Conservation (phyloP, 192 early-diverging fungal genomes). For the Coemansia sp. region DNA sequence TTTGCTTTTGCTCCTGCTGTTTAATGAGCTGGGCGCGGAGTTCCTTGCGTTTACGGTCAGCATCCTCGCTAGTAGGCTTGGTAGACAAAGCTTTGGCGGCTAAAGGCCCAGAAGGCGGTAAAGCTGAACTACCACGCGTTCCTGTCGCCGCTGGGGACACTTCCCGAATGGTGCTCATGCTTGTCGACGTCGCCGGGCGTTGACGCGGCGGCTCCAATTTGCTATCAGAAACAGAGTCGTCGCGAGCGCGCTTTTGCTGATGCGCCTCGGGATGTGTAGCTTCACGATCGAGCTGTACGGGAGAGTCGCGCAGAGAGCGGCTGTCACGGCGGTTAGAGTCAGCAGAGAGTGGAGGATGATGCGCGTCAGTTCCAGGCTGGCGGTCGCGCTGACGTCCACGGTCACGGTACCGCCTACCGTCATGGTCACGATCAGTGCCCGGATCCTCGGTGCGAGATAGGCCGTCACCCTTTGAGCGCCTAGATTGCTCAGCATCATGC, state of each 20-base stretch:
- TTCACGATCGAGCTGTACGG: slow-evolving; percentile 16
- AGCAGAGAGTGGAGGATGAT: background rate
- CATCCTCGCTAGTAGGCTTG: slow-evolving; percentile 33
- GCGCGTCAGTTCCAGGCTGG: slow-evolving; percentile 12
- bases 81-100: slow-evolving; percentile 9
- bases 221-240: slow-evolving; percentile 12
- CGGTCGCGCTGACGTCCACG: slow-evolving; percentile 17
- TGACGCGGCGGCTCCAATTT: slow-evolving; percentile 30
- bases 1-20: slow-evolving; percentile 52
- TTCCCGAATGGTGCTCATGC: slow-evolving; percentile 2
- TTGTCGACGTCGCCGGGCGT: slow-evolving; percentile 11
- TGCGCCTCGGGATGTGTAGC: slow-evolving; percentile 11
- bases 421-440: slow-evolving; percentile 9
- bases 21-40: slow-evolving; percentile 47
- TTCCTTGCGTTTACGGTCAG: slow-evolving; percentile 40
- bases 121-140: background rate
- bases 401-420: slow-evolving; percentile 12
- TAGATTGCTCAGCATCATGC: slow-evolving; percentile 3
- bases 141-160: slow-evolving; percentile 2
- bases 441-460: background rate
- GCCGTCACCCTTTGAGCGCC: background rate
- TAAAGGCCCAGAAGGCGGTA: background rate
- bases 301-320: slow-evolving; percentile 31
- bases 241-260: slow-evolving; percentile 21
- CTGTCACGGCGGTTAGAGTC: slow-evolving; percentile 31